Conservation (phyloP, 257 asterid genomes). For the Solanum arcanum region DNA sequence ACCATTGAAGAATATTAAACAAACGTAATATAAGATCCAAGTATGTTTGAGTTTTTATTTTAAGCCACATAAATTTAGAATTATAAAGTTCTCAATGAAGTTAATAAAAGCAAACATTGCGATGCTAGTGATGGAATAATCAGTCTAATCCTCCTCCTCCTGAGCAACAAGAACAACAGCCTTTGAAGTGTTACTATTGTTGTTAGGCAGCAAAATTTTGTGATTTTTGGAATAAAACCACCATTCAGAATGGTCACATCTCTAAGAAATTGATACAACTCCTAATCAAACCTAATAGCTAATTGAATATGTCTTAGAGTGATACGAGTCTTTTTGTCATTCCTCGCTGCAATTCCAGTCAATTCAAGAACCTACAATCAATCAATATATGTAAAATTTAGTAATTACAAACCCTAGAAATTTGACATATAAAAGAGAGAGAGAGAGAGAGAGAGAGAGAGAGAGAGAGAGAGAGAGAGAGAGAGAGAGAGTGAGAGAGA, state of each 20-base stretch:
- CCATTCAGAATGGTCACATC: background rate
- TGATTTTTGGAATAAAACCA: background rate
- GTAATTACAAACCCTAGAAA: background rate
- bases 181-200: background rate
- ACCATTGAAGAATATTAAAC: too few relatives aligned
- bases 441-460: background rate
- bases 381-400: background rate
- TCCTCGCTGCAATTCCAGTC: background rate
- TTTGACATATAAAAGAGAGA: background rate
- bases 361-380: conserved; percentile 37
- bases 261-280: background rate
- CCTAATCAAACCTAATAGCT: background rate
- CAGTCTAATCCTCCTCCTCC: background rate
- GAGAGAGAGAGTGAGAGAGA: too few relatives aligned
- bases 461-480: too few relatives aligned
- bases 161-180: accelerated
- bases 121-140: too few relatives aligned
- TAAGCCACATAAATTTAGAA: too few relatives aligned
- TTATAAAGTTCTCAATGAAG: too few relatives aligned
- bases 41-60: too few relatives aligned
- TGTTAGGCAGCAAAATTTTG: background rate
- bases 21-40: too few relatives aligned
- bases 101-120: too few relatives aligned
- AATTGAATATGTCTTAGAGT: background rate
- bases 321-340: background rate